Conservation (phyloP, 1,139 yeast species). For the Suhomyces panamericanus region DNA sequence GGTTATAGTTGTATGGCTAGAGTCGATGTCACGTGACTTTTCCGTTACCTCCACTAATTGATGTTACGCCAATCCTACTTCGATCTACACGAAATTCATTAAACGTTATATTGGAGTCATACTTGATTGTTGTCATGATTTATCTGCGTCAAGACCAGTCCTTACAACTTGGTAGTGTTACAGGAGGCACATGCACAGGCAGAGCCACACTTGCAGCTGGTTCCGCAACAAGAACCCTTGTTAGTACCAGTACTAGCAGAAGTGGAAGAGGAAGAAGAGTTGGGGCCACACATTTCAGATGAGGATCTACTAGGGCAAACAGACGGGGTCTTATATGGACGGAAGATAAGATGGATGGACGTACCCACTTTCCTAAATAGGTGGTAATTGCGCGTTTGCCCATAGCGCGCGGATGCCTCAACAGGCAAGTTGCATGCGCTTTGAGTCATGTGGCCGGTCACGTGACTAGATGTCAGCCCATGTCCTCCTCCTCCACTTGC, state of each 20-base stretch:
- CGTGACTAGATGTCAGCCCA: neutral
- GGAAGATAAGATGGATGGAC: slow-evolving; percentile 5
- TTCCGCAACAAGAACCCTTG: slow-evolving; percentile 33
- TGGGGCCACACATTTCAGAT: slow-evolving; percentile 26
- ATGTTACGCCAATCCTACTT: no score
- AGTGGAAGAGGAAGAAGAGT: slow-evolving; percentile 17
- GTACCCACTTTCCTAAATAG: neutral
- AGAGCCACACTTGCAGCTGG: slow-evolving; percentile 47
- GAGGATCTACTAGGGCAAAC: neutral
- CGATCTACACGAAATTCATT: neutral
- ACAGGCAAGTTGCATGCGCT: slow-evolving; percentile 1
- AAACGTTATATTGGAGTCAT: neutral
- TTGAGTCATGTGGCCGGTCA: neutral
- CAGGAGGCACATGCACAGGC: slow-evolving; percentile 41
- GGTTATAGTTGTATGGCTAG: no score
- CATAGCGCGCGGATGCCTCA: neutral
- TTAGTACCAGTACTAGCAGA: slow-evolving; percentile 5
- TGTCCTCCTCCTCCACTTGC: neutral
- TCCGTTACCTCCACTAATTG: no score
- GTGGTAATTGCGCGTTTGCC: slow-evolving; percentile 1
- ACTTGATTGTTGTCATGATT: no score
- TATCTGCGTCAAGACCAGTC: neutral
- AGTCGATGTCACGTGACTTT: neutral
- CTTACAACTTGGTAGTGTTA: slow-evolving; percentile 41
- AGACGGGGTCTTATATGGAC: slow-evolving; percentile 1